Conservation (phyloP, 2,329 filamentous ascomycete species). For the Aspergillus bombycis region DNA sequence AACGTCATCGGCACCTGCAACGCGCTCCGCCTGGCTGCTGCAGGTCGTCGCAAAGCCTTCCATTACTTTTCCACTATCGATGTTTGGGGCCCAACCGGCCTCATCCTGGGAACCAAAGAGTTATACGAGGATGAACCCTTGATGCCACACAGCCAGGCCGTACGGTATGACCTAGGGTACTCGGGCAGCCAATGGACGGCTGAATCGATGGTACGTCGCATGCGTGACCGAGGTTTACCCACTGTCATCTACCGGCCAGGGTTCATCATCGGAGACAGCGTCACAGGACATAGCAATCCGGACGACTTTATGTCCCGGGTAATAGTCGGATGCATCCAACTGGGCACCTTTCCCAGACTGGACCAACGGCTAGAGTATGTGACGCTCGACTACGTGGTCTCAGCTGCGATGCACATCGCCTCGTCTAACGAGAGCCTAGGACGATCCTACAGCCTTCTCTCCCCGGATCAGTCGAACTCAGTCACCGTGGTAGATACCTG, state of each 20-base stretch:
- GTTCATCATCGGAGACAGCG: slow-evolving; percentile 72
- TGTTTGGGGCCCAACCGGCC: slow-evolving; percentile 11
- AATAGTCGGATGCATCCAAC: slow-evolving; percentile 77
- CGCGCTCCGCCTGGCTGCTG: slow-evolving; percentile 2
- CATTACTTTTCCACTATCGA: slow-evolving; percentile 18
- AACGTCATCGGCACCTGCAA: slow-evolving; percentile 13
- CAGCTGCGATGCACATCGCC: slow-evolving; percentile 17
- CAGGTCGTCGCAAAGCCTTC: slow-evolving; percentile 10
- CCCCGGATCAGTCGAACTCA: slow-evolving; percentile 10
- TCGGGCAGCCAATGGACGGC: slow-evolving; percentile 12
- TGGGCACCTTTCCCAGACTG: slow-evolving; percentile 43
- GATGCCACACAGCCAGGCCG: slow-evolving; percentile 8
- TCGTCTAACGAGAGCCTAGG: slow-evolving; percentile 11
- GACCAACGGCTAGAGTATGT: slow-evolving; percentile 12
- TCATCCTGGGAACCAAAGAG: slow-evolving; percentile 10
- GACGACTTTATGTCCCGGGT: slow-evolving; percentile 84
- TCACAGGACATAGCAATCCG: slow-evolving; percentile 63
- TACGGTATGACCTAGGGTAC: slow-evolving; percentile 57
- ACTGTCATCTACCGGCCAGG: slow-evolving; percentile 75
- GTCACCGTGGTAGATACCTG: slow-evolving; percentile 10
- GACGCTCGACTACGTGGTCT: slow-evolving; percentile 15
- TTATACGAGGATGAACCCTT: slow-evolving; percentile 14
- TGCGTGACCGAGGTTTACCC: slow-evolving; percentile 69
- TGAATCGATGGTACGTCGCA: slow-evolving; percentile 69
- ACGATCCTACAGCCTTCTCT: slow-evolving; percentile 9